Evolutionary conservation across 2,329 filamentous ascomycete species (phyloP), one percentile per base, ranked within the genome.

Genomic region (Colletotrichum eleusines): DNA sequence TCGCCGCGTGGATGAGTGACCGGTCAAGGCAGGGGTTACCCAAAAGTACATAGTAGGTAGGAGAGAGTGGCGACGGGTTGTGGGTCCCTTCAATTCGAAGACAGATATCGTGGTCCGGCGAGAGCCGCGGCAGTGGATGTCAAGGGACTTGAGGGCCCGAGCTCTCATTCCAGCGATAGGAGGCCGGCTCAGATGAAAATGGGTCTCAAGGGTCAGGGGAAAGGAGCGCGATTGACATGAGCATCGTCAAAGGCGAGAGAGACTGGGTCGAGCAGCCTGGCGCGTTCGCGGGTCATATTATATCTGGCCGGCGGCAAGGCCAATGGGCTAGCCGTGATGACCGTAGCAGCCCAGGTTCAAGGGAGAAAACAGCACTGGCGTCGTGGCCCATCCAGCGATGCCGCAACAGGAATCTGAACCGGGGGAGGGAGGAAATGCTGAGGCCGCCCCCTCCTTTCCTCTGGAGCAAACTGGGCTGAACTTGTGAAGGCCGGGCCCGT

Each of bases 241-340:
- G 23, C 23, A 18, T 33, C 51, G 9, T 23, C 40, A 18, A 54
- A 64, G 8, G 14, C 14, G 33, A 28, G 48, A 28, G 48, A 62
- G 7, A 62, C 44, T 38, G 20, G 8, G 33, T 50, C 3, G 16
- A 40, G 12, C 6, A 38, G 44, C 7, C 61, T 69, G 62, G 66
- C 62, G 63, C 35, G 50, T 23, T 61, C 50, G 51, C 42, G 63
- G 40, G 31, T 51, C 59, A 61, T 50, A 48, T 50, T 61, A 50
- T 40, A 61, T 61, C n/a, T 61, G 31, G 44, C 42, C 20, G 31
- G n/a, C n/a, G 33, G 31, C n/a, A 28, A 38, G 31, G 12, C 53
- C 16, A 55, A 38, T n/a, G 31, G 42, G 28, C 44, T 8, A 61
- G 11, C n/a, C 58, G 18, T 33, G 28, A 38, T 35, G 31, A 50